phyloP scores from a whole-genome alignment of 2,329 filamentous ascomycete species.

The Rhynchosporium graminicola region DNA sequence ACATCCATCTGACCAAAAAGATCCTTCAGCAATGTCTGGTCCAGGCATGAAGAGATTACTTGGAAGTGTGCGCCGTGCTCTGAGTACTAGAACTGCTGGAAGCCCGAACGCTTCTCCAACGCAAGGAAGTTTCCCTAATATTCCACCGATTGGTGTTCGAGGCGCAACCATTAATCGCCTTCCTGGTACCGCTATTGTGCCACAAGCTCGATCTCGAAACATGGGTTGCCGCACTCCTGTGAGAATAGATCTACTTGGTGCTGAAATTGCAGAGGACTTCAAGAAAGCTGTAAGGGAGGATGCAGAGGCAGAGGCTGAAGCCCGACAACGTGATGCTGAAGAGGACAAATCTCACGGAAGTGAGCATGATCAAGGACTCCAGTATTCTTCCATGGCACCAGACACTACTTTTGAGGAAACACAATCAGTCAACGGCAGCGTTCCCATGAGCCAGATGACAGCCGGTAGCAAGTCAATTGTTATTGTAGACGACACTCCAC shows the following conservation, averaged over 20 bases:
- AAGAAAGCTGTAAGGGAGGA: conserved; percentile 73
- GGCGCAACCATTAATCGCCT: conserved; percentile 58
- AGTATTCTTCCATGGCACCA: conserved; percentile 34
- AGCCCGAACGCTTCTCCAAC: conserved; percentile 39
- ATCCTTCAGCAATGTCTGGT: conserved; percentile 60
- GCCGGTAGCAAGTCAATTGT: conserved; percentile 87
- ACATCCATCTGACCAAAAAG: conserved; percentile 46
- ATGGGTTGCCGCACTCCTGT: conserved; percentile 54
- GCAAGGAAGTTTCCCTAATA: conserved; percentile 40
- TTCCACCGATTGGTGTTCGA: conserved; percentile 39
- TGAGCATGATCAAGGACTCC: conserved; percentile 26
- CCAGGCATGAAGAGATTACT: conserved; percentile 85
- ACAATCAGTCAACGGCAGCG: conserved; percentile 22
- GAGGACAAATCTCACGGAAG: conserved; percentile 30
- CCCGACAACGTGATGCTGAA: conserved; percentile 36
- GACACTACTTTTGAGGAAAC: conserved; percentile 32
- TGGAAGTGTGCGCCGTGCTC: conserved; percentile 78
- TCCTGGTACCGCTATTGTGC: conserved; percentile 61
- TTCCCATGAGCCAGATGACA: conserved; percentile 48
- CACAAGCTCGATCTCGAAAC: conserved; percentile 51
- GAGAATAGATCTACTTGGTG: conserved; percentile 81
- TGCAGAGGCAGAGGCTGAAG: conserved; percentile 51
- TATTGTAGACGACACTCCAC: conserved; percentile 63
- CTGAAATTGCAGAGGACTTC: conserved; percentile 76
- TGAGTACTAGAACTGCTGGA: conserved; percentile 57